These are phyloP conservation scores for Tillandsia fasciculata DNA, from an alignment of 176 grass and related monocot species.

Conservation along the genomic window DNA sequence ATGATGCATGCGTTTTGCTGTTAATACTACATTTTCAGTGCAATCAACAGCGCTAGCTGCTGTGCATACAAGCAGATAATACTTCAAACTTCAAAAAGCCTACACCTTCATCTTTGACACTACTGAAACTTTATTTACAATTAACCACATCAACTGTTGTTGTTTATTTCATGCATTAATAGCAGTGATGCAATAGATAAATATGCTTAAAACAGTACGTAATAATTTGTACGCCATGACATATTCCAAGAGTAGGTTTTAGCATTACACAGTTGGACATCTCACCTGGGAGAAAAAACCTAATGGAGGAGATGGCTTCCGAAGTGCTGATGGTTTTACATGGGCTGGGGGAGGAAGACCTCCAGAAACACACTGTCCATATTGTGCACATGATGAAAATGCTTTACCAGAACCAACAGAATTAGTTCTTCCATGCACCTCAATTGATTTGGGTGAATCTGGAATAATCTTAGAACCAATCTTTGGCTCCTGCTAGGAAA, in stretches of 20 bases:
- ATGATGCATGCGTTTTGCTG: no score
- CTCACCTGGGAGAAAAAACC: constrained; percentile 67
- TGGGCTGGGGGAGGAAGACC: constrained; percentile 14
- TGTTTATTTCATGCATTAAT: neutral
- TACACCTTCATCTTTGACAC: no score
- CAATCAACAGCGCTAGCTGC: no score
- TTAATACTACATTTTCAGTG: no score
- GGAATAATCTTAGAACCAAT: constrained; percentile 22
- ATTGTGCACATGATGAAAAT: constrained; percentile 20
- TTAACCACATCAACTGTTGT: neutral
- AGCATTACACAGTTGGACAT: neutral
- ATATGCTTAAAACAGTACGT: neutral
- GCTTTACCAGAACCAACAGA: constrained; percentile 23
- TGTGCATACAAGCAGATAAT: no score
- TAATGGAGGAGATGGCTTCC: constrained; percentile 68
- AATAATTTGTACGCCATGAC: no score
- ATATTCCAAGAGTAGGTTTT: no score
- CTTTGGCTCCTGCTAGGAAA: constrained; percentile 32
- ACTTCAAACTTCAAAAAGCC: no score
- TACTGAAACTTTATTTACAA: no score
- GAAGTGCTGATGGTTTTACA: constrained; percentile 68
- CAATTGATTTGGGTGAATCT: constrained; percentile 3
- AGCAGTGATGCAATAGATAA: neutral
- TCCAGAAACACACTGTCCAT: constrained; percentile 17
- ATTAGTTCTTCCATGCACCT: constrained; percentile 10